phyloP scores from a whole-genome alignment of 176 grass and related monocot species.

The Pharus latifolius region DNA sequence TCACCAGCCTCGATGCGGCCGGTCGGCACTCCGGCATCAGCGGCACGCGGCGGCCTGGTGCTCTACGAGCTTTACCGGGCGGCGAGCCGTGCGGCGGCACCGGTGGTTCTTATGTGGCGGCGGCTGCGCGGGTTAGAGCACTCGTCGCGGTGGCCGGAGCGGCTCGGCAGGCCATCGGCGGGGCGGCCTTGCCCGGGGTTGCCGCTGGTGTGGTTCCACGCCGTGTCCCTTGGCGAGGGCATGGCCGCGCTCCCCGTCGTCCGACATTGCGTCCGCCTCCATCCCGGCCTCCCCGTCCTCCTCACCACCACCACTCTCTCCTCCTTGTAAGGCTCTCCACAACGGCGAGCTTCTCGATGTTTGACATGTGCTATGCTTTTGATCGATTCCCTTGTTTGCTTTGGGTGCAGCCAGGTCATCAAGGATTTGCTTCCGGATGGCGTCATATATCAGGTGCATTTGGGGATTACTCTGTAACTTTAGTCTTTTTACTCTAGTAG shows the following conservation, averaged over 20 bases:
- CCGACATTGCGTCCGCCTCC: slow-evolving; percentile 37
- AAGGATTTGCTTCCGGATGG: slow-evolving; percentile 56
- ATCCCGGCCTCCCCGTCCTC: slow-evolving; percentile 43
- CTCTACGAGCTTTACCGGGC: slow-evolving; percentile 52
- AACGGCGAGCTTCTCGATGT: not conserved
- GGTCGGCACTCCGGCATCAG: not conserved
- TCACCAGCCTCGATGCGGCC: slow-evolving; percentile 12
- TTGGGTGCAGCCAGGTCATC: slow-evolving; percentile 62
- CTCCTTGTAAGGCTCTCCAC: slow-evolving; percentile 39
- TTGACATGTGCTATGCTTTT: not conserved
- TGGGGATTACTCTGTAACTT: not conserved
- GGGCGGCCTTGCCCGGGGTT: slow-evolving; percentile 36
- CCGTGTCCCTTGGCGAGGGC: slow-evolving; percentile 81
- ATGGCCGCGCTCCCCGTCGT: slow-evolving; percentile 75
- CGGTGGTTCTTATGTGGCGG: slow-evolving; percentile 41
- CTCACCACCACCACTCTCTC: slow-evolving; percentile 84
- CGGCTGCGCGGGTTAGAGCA: slow-evolving; percentile 53
- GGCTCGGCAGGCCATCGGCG: slow-evolving; percentile 42
- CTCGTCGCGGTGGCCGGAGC: slow-evolving; percentile 48
- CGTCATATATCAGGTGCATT: slow-evolving; percentile 76
- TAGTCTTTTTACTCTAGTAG: not conserved
- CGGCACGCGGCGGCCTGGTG: slow-evolving; percentile 14
- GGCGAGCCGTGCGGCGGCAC: slow-evolving; percentile 36
- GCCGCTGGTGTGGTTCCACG: slow-evolving; percentile 74
- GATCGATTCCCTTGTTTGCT: not conserved